Evolutionary conservation across 768 basidiomycete species (phyloP), one percentile per base, ranked within the genome.

Genomic region (Lyophyllum decastes): DNA sequence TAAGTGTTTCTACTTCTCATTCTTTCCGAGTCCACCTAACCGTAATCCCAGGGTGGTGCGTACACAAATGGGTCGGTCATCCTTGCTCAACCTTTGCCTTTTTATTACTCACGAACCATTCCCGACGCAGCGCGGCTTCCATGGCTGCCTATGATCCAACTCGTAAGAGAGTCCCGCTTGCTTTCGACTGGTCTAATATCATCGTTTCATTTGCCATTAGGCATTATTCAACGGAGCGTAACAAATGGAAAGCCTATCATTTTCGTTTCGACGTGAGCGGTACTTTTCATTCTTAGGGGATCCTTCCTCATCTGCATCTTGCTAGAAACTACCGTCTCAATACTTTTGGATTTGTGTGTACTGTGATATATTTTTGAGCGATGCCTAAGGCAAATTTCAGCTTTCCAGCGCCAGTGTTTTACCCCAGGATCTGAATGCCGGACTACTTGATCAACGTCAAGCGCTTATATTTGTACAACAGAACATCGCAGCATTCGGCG

Each of bases 401-500:
- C 71, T 86, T 25, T 71, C 84, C 1, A 85, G 84, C 54, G 57
- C 69, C 1, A 68, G 73, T 52, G 74, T 83, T 6, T 68, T 73
- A 1, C 69, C 80, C 0, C 65, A 80, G 59, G 81, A 85, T 59
- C 70, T 86, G 25, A 88, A 88, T 59, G 77, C 78, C 2, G 87
- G 87, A 14, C 70, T 89, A 16, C 73, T 72, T 33, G 89, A 91
- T 66, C 86, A 89, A 68, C 72, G 77, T 1, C 72, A 76, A 30
- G 86, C 86, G 0, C 69, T 92, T 0, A 61, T 72, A 16, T 90
- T 88, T 68, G 71, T 90, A 0, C 80, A 87, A 59, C 73, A 85
- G n/a, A 87, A 90, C 62, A 83, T 89, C 17, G 78, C 73, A 2
- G 77, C 78, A 2, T 90, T 90, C 63, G 87, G 87, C 12, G 88